Evolutionary conservation across 1,284 basidiomycete species (phyloP), one percentile per base, ranked within the genome.

Genomic region (Papiliotrema fonsecae): DNA sequence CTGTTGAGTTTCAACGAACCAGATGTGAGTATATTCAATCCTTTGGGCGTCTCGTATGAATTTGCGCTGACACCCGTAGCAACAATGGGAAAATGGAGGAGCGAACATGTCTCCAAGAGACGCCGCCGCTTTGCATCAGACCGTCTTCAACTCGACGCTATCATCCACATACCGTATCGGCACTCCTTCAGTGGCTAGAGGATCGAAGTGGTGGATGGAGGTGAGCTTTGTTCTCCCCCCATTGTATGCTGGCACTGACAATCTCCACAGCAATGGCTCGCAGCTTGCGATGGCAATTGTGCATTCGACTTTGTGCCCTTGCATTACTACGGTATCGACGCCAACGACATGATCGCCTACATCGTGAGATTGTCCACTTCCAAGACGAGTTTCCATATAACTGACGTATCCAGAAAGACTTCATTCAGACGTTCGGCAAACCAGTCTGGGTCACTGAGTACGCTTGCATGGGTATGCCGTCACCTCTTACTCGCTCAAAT

Each of bases 391-490:
- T 22, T 6, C 19, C 5, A 37, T 32, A 7, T n/a, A n/a, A n/a
- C n/a, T n/a, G n/a, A n/a, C n/a, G n/a, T n/a, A n/a, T n/a, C n/a
- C n/a, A n/a, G n/a, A n/a, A n/a, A n/a, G 55, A 54, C 32, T 50
- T 60, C 42, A 32, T 43, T 38, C n/a, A 50, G 16, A 45, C 53
- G 3, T 59, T 53, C 28, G 51, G 50, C n/a, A 65, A 63, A 44
- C 62, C 64, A 1, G 54, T 68, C 40, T 68, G 65, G 65, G 37
- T 68, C 31, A 66, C 65, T 22, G 65, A 68, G 42, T 44, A 22
- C 6, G 30, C 24, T 28, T 28, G 7, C 26, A n/a, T 18, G 19
- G 7, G 30, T 6, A 19, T 9, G 10, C 13, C 6, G 18, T 13
- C 26, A 13, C 6, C 18, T 45, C 22, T 11, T 45, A 9, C n/a